Evolutionary conservation across 345 rosid genomes (phyloP).

Genomic region (Salix purpurea): DNA sequence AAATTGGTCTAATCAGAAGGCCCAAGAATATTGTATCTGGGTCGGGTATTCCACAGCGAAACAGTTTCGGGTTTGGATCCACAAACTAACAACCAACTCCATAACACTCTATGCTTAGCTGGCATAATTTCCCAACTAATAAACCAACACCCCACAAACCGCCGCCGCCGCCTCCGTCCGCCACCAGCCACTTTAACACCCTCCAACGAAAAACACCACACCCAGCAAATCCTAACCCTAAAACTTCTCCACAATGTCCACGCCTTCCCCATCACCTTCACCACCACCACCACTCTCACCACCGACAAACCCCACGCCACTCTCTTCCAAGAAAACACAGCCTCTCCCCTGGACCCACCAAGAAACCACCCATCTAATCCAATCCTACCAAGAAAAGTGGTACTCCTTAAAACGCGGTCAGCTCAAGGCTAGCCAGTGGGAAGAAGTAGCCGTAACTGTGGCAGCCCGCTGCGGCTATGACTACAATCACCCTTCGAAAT

Average conservation of each 20-base stretch:
- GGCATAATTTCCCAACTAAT: neutral
- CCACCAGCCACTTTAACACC: neutral
- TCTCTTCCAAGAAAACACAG: conserved; percentile 39
- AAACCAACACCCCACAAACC: neutral
- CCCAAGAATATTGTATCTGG: too few species aligned
- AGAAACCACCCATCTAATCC: conserved; percentile 61
- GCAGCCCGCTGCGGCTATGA: conserved; percentile 63
- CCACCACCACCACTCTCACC: conserved; percentile 9
- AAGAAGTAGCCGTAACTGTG: conserved; percentile 59
- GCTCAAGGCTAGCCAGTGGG: conserved; percentile 70
- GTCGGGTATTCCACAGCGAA: neutral
- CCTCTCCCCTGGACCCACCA: conserved; percentile 68
- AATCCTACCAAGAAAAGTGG: conserved; percentile 67
- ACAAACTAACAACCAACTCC: neutral
- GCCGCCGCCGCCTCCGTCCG: neutral
- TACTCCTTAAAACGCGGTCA: conserved; percentile 55
- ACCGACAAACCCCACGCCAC: neutral
- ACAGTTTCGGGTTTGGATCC: conserved; percentile 1
- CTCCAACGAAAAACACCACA: neutral
- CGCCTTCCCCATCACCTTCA: conserved; percentile 8
- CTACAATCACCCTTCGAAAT: conserved; percentile 31
- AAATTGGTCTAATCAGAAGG: neutral
- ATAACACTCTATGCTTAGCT: neutral
- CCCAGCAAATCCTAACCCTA: neutral
- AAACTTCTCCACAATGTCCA: neutral